Evolutionary conservation across 371 early-diverging fungal species (phyloP).

Genomic region (Chytridium lagenaria): DNA sequence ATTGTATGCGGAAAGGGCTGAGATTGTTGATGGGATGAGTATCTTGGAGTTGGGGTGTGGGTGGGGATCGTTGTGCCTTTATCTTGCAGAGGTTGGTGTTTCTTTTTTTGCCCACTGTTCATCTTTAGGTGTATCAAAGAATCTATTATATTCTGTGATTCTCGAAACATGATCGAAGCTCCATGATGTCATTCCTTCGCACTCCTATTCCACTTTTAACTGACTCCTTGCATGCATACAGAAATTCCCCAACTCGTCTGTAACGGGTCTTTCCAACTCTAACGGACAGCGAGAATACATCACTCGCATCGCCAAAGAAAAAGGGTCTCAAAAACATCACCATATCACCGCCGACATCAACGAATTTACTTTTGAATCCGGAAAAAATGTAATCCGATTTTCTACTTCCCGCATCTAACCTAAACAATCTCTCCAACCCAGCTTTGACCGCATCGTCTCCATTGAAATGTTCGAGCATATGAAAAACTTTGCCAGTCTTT

Average conservation of each 20-base stretch:
- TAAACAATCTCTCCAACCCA: constrained; percentile 2
- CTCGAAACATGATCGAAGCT: too few relatives aligned
- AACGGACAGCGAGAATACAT: constrained; percentile 58
- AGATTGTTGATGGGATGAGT: constrained; percentile 57
- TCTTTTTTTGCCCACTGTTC: too few relatives aligned
- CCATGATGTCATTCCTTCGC: not conserved
- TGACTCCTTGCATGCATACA: not conserved
- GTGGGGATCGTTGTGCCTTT: constrained; percentile 63
- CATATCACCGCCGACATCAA: constrained; percentile 63
- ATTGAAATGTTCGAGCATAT: constrained; percentile 74
- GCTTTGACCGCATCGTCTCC: constrained; percentile 61
- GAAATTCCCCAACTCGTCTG: constrained; percentile 57
- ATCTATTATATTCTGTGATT: too few relatives aligned
- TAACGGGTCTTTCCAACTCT: constrained; percentile 64
- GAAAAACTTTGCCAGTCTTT: constrained; percentile 62
- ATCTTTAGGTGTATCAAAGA: too few relatives aligned
- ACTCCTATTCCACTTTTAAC: not conserved
- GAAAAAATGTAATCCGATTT: constrained; percentile 19
- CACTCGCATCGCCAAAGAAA: constrained; percentile 38
- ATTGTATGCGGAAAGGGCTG: constrained; percentile 57
- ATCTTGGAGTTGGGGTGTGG: constrained; percentile 70
- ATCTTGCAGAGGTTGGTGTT: constrained; percentile 59
- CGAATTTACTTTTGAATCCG: constrained; percentile 31
- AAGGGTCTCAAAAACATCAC: constrained; percentile 56
- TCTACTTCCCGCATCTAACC: not conserved